Base-by-base conservation (phyloP, 768 basidiomycete species). In the Russula dissimulans region DNA sequence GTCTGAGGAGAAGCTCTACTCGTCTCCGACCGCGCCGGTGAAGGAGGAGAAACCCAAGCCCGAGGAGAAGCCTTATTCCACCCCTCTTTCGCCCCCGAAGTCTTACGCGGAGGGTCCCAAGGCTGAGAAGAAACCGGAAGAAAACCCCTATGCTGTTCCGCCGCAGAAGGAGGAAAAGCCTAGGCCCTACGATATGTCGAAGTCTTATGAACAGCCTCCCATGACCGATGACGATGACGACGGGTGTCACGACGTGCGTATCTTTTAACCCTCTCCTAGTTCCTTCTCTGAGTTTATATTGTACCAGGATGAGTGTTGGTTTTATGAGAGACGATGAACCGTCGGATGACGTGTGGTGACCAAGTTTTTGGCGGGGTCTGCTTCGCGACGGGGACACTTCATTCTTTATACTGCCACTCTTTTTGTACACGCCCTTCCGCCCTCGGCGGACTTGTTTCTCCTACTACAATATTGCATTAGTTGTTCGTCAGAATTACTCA, bases 321-420 rank as follows among this genome's bases (percentile, higher is more conserved):
- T 2, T 26, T 26, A 26, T 26, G 22, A 26, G 22, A 26, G 22
- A 26, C 22, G 22, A 26, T 26, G 22, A 2, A 26, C 22, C 22
- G 22, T 26, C 22, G 22, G 18, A 15, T 31, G 12, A n/a, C 18
- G 22, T 29, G 41, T 7, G 2, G 32, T 18, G 48, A 50, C 34
- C 7, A 26, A 26, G 22, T 26, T 26, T 1, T 26, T 26, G 22
- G 22, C 1, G 32, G 56, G 43, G 15, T 45, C 12, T 51, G 43
- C 43, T 45, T 22, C 32, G 32, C 38, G 38, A 44, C 47, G 38
- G 36, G 48, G 22, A 56, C n/a, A 55, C 34, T 51, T 57, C 60
- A 56, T 31, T 61, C 60, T 46, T 50, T 61, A 41, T 45, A 52
- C 38, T 43, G 15, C 26, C 60, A 46, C 45, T 61, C 60, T 52